phyloP scores from a whole-genome alignment of 1,284 basidiomycete species.

The Omphalotus olearius region DNA sequence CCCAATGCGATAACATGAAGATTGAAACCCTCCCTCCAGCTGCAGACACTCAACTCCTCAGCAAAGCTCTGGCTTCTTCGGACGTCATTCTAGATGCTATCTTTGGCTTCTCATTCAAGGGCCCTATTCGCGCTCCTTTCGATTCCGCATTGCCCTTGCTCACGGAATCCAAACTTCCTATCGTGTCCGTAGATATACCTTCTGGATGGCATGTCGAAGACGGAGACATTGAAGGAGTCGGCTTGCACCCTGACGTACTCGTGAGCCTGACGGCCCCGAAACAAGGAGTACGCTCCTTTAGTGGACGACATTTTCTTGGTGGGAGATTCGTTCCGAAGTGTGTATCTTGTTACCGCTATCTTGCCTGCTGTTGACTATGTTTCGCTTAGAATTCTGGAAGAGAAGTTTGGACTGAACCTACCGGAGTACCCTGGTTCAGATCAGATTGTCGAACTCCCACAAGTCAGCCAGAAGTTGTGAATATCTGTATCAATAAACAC shows the following conservation, averaged over 20 bases:
- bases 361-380: not conserved
- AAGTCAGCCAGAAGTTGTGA: no score
- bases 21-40: constrained; percentile 64
- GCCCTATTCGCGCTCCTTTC: constrained; percentile 86
- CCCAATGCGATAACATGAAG: constrained; percentile 85
- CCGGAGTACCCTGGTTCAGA: constrained; percentile 73
- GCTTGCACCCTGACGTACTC: constrained; percentile 75
- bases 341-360: constrained; percentile 18
- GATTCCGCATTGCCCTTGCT: constrained; percentile 71
- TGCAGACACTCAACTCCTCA: constrained; percentile 45
- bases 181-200: constrained; percentile 93
- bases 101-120: constrained; percentile 97
- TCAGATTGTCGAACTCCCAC: constrained; percentile 74
- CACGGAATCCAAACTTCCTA: constrained; percentile 61
- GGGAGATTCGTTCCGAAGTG: constrained; percentile 90
- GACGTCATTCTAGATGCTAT: constrained; percentile 94
- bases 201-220: constrained; percentile 93
- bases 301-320: constrained; percentile 86
- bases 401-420: constrained; percentile 74
- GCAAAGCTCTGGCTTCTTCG: constrained; percentile 50
- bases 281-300: constrained; percentile 74
- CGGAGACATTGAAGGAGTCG: constrained; percentile 55
- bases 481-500: no score
- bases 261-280: constrained; percentile 95
- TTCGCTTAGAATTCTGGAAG: constrained; percentile 55